Evolutionary conservation across 371 early-diverging fungal genomes (phyloP), one percentile per base, ranked within the genome.

Genomic region (Rhizopus microsporus): DNA sequence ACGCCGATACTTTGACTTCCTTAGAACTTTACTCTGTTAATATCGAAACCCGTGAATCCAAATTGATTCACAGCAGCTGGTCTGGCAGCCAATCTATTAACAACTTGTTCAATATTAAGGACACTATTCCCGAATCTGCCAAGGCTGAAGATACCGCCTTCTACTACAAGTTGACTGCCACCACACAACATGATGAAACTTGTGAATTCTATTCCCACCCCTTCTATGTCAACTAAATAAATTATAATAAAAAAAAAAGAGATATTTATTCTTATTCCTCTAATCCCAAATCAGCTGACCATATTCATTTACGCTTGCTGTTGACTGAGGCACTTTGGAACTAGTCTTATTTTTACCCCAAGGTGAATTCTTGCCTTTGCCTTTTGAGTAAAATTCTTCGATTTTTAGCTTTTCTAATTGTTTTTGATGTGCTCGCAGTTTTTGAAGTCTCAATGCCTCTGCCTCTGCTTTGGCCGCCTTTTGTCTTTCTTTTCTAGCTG

Each of bases 381-480:
- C 78, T 5, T 60, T 68, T 4, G 60, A 62, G 39, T 78, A 78
- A 39, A 74, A 75, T n/a, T 71, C 76, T 30, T 72, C 51, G 7
- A 78, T 75, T 45, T 54, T 66, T 10, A 34, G 12, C 23, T 57
- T 61, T 45, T 75, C 70, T 38, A 78, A 62, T 46, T 80, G 73
- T 3, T 68, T 54, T 51, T 77, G 73, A 60, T 85, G 86, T 43
- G 74, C 65, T 23, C 75, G 69, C 30, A 84, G 63, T 44, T 84
- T 67, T 42, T 77, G 72, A 1, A 62, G 77, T 56, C 84, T 83
- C 15, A 77, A 40, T 7, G 69, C 75, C 5, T 78, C 74, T 0
- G 60, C 67, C 6, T 62, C 51, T 0, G 64, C 72, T 17, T 78
- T 80, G 7, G 65, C 73, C 40, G 74, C 77, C 40, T 81, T 82